Evolutionary conservation across 352 stramenopile genomes (phyloP).

Genomic region (Pythium pyrilobum): DNA sequence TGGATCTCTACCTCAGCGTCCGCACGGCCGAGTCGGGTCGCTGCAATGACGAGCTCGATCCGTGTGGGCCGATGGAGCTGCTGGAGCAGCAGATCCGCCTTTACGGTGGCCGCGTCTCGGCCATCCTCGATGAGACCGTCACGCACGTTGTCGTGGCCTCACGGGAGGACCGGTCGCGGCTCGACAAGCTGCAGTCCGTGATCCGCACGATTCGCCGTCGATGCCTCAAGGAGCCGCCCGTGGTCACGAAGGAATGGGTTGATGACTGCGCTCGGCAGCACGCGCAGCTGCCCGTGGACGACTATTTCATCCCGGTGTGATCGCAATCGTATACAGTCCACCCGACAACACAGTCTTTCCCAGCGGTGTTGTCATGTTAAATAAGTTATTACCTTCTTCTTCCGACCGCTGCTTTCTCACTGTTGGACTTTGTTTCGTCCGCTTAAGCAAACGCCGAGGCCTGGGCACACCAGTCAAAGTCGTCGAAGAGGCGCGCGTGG

Average conservation of each 20-base stretch:
- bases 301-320: conserved; percentile 54
- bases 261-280: conserved; percentile 37
- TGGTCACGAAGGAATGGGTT: conserved; percentile 62
- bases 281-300: conserved; percentile 45
- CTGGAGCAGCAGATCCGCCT: conserved; percentile 55
- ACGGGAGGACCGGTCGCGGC: conserved; percentile 16
- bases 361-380: conserved; percentile 2
- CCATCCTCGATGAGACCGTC: conserved; percentile 35
- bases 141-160: conserved; percentile 58
- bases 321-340: not conserved
- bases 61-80: conserved; percentile 39
- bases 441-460: conserved; percentile 34
- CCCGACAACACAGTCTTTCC: not conserved
- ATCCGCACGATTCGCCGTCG: conserved; percentile 45
- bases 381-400: conserved; percentile 11
- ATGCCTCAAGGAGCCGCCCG: conserved; percentile 38
- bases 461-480: conserved; percentile 74
- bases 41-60: conserved; percentile 14
- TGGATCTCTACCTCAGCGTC: conserved; percentile 31
- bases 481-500: conserved; percentile 45
- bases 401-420: not conserved
- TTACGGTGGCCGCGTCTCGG: conserved; percentile 39
- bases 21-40: not conserved
- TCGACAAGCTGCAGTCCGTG: conserved; percentile 35
- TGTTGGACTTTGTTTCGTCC: not conserved